These are phyloP conservation scores for Trichocomaceae sp. DNA, from an alignment of 2,329 filamentous ascomycete species.

Conservation along the genomic window DNA sequence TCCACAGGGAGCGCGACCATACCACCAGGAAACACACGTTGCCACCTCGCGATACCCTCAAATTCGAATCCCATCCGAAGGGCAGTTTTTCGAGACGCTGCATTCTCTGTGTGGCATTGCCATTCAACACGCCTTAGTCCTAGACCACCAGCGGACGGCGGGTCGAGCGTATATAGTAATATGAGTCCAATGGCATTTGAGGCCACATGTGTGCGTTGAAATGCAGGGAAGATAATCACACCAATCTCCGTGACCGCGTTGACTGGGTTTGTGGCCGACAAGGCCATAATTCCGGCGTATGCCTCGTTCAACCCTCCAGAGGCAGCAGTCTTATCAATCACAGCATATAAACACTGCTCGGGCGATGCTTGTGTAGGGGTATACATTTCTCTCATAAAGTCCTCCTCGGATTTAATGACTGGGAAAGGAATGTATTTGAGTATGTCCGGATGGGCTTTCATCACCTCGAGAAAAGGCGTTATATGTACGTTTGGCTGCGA, in stretches of 20 bases:
- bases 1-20: constrained; percentile 3
- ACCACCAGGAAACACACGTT: not conserved
- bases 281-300: constrained; percentile 7
- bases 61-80: not conserved
- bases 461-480: not conserved
- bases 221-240: constrained; percentile 25
- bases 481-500: not conserved
- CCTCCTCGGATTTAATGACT: constrained; percentile 3
- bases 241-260: constrained; percentile 13
- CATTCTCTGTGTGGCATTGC: constrained; percentile 12
- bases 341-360: constrained; percentile 6
- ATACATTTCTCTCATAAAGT: constrained; percentile 11
- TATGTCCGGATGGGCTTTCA: not conserved
- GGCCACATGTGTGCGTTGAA: constrained; percentile 32
- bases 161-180: constrained; percentile 25
- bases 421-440: constrained; percentile 10
- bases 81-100: not conserved
- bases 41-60: not conserved
- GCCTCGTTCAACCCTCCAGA: not conserved
- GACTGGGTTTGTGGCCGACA: constrained; percentile 5
- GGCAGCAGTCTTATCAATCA: constrained; percentile 10
- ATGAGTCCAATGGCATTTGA: constrained; percentile 30
- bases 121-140: constrained; percentile 29
- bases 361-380: not conserved
- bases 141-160: constrained; percentile 16